A percentile compares a stretch with the other conserved stretches of the same genome.
These are phyloP conservation scores for Hericium coralloides DNA, from an alignment of 768 basidiomycete species.

Conservation along the genomic window DNA sequence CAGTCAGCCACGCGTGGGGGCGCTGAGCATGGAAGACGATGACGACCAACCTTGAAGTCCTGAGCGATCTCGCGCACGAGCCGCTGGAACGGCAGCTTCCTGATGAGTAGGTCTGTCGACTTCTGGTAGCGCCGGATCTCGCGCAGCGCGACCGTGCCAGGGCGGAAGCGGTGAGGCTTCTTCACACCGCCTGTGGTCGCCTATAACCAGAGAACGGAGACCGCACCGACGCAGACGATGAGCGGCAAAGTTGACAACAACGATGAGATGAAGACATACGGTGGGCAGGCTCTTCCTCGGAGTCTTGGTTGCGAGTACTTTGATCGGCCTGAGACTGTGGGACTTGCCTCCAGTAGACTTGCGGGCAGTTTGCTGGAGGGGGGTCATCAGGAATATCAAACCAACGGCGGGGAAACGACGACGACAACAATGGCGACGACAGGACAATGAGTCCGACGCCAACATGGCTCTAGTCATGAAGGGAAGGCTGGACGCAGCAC, in stretches of 20 bases:
- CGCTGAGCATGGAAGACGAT: neutral
- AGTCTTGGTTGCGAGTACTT: conserved; percentile 47
- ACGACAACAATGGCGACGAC: neutral
- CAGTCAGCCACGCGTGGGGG: neutral
- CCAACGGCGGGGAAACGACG: no score
- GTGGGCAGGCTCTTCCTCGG: conserved; percentile 81
- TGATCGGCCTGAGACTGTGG: conserved; percentile 64
- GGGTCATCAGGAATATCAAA: neutral
- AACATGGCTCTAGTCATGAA: no score
- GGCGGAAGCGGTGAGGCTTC: conserved; percentile 87
- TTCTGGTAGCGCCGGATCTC: conserved; percentile 90
- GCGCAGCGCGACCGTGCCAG: conserved; percentile 86
- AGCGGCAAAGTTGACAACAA: neutral
- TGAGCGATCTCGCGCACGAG: conserved; percentile 92
- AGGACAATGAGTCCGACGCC: no score
- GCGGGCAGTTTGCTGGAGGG: conserved; percentile 59
- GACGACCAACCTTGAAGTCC: conserved; percentile 65
- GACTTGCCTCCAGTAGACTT: conserved; percentile 81
- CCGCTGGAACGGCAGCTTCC: conserved; percentile 89
- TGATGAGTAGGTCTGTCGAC: conserved; percentile 84
- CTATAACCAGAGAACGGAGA: conserved; percentile 30
- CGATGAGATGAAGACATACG: neutral
- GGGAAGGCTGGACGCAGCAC: no score
- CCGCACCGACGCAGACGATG: neutral
- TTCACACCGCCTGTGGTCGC: conserved; percentile 82